These are phyloP conservation scores for Eleusine coracana DNA, from an alignment of 176 grass and related monocot genomes.

Conservation along the genomic window DNA sequence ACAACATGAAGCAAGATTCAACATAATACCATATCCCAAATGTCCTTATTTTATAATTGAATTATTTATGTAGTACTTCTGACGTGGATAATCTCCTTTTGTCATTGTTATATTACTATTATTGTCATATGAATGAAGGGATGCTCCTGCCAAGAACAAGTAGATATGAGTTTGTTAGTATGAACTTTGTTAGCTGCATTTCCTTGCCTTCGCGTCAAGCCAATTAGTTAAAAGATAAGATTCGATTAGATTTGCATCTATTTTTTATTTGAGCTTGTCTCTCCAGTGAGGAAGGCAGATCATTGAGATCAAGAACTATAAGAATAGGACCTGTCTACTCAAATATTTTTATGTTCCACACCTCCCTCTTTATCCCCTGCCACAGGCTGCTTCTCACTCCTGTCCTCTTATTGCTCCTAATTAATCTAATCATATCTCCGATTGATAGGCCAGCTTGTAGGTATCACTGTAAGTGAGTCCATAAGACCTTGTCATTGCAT, in stretches of 20 bases:
- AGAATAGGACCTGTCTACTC: background rate
- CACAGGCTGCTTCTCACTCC: background rate
- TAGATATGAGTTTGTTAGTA: background rate
- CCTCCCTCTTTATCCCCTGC: background rate
- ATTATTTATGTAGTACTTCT: background rate
- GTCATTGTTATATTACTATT: background rate
- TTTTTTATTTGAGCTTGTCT: background rate
- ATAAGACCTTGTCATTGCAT: background rate
- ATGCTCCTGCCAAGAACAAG: background rate
- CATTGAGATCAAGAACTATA: background rate
- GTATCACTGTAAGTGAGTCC: background rate
- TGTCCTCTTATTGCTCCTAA: background rate
- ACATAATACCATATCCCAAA: background rate
- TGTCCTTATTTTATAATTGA: background rate
- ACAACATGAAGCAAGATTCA: background rate
- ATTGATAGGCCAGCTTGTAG: background rate
- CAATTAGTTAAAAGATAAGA: background rate
- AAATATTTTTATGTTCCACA: background rate
- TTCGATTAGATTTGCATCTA: background rate
- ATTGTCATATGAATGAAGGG: background rate
- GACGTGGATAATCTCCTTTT: background rate
- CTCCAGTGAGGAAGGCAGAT: background rate
- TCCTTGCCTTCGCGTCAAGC: background rate
- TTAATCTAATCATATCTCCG: background rate
- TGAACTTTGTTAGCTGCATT: background rate